A percentile compares a stretch with the other conserved stretches of the same genome.
Conservation (phyloP, 768 basidiomycete species). For the Auriscalpium vulgare region DNA sequence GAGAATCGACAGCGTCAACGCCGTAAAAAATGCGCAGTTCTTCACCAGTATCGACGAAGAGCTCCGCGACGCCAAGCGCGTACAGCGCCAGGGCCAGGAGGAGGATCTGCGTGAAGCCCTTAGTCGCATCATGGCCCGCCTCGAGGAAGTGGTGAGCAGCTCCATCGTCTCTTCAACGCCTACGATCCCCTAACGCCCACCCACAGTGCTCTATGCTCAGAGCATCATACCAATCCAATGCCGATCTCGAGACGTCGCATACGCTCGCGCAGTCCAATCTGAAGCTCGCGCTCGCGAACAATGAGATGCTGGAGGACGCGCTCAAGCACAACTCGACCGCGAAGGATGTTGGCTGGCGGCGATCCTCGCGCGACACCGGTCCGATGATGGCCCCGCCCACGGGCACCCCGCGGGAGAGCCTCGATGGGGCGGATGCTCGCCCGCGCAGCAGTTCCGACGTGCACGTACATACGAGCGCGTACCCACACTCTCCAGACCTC, state of each 20-base stretch:
- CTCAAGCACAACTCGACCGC: slow-evolving; percentile 50
- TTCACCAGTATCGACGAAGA: slow-evolving; percentile 54
- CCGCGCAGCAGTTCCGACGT: not conserved
- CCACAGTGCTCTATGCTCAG: slow-evolving; percentile 34
- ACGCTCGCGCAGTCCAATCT: slow-evolving; percentile 86
- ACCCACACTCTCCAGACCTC: slow-evolving; percentile 10
- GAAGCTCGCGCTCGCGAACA: slow-evolving; percentile 81
- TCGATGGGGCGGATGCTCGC: slow-evolving; percentile 16
- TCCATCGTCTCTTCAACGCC: not conserved
- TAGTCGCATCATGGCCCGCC: slow-evolving; percentile 57
- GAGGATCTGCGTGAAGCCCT: slow-evolving; percentile 69
- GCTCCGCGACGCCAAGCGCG: slow-evolving; percentile 58
- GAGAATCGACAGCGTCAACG: slow-evolving; percentile 6
- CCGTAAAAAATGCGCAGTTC: slow-evolving; percentile 6
- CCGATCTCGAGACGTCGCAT: slow-evolving; percentile 77
- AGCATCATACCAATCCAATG: slow-evolving; percentile 61
- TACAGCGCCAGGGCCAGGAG: slow-evolving; percentile 67
- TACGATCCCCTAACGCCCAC: not conserved
- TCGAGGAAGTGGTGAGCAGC: slow-evolving; percentile 52
- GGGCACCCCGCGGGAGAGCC: not conserved
- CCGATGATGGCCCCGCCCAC: slow-evolving; percentile 2
- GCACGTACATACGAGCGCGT: not conserved
- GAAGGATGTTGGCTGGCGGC: slow-evolving; percentile 71
- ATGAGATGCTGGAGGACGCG: slow-evolving; percentile 95
- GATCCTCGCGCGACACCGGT: slow-evolving; percentile 18